Evolutionary conservation across 2,329 filamentous ascomycete genomes (phyloP).

Genomic region (Aspergillus fumigatus): DNA sequence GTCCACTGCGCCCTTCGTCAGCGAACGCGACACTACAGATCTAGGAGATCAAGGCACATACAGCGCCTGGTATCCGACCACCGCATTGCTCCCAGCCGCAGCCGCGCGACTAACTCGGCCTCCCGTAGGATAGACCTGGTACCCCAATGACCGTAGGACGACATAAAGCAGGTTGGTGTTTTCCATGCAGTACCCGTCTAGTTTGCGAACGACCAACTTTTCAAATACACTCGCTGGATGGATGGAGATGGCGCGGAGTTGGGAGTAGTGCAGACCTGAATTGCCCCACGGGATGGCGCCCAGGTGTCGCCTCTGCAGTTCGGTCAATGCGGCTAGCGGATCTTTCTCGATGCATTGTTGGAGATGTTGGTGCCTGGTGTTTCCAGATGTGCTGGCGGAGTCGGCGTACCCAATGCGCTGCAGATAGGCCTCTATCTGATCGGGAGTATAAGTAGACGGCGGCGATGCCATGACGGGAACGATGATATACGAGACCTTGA

Average conservation of each 20-base stretch:
- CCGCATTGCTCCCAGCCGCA: conserved; percentile 19
- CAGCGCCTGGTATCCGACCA: conserved; percentile 44
- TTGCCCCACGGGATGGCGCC: conserved; percentile 54
- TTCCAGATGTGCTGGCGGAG: conserved; percentile 8
- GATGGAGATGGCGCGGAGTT: conserved; percentile 46
- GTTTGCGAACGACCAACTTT: conserved; percentile 48
- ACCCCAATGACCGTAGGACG: conserved; percentile 51
- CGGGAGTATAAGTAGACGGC: conserved; percentile 26
- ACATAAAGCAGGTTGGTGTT: conserved; percentile 52
- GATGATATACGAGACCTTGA: not conserved
- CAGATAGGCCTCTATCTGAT: conserved; percentile 36
- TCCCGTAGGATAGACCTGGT: conserved; percentile 51
- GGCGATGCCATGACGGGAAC: conserved; percentile 1
- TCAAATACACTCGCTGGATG: conserved; percentile 48
- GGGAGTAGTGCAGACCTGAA: conserved; percentile 51
- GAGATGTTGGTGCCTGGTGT: conserved; percentile 22
- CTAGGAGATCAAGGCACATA: conserved; percentile 14
- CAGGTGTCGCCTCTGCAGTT: conserved; percentile 43
- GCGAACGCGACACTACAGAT: not conserved
- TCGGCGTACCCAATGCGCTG: conserved; percentile 25
- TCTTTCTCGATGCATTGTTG: conserved; percentile 25
- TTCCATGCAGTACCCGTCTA: conserved; percentile 61
- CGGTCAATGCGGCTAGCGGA: conserved; percentile 27
- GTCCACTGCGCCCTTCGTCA: conserved; percentile 31
- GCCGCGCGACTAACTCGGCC: conserved; percentile 42